Conservation (phyloP, 129 eudicot species). For the Tanacetum coccineum region DNA sequence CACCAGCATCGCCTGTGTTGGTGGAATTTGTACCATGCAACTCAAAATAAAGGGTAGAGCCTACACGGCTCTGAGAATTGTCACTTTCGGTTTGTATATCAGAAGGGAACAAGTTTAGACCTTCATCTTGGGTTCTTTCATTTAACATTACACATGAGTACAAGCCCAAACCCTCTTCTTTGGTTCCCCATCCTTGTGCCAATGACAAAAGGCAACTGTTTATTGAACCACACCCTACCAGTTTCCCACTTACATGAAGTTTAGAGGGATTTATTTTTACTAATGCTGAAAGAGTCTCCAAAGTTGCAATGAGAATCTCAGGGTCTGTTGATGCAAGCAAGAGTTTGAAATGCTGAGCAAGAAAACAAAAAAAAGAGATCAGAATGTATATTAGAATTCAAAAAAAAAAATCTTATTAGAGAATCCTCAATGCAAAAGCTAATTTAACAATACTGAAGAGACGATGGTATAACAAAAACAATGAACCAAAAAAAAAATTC, state of each 20-base stretch:
- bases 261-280: constrained; percentile 89
- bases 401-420: background rate
- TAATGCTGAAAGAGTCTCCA: constrained; percentile 84
- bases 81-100: constrained; percentile 61
- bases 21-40: constrained; percentile 52
- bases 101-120: constrained; percentile 65
- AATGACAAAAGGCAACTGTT: constrained; percentile 82
- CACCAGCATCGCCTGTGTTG: constrained; percentile 3
- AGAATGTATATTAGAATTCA: background rate
- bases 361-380: constrained; percentile 14
- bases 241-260: constrained; percentile 86
- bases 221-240: constrained; percentile 73
- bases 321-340: constrained; percentile 98
- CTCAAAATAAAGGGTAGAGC: constrained; percentile 92
- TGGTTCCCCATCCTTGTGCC: constrained; percentile 99
- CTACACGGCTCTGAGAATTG: constrained; percentile 67
- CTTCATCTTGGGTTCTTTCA: constrained; percentile 76
- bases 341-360: constrained; percentile 85
- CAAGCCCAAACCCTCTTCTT: constrained; percentile 96
- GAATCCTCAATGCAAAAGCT: background rate
- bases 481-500: too few relatives aligned
- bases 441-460: too few relatives aligned
- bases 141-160: constrained; percentile 74
- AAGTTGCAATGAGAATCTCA: constrained; percentile 73
- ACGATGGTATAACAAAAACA: too few relatives aligned